These are phyloP conservation scores for Zygoascus bituminiphila DNA, from an alignment of 805 yeast species.

Conservation along the genomic window DNA sequence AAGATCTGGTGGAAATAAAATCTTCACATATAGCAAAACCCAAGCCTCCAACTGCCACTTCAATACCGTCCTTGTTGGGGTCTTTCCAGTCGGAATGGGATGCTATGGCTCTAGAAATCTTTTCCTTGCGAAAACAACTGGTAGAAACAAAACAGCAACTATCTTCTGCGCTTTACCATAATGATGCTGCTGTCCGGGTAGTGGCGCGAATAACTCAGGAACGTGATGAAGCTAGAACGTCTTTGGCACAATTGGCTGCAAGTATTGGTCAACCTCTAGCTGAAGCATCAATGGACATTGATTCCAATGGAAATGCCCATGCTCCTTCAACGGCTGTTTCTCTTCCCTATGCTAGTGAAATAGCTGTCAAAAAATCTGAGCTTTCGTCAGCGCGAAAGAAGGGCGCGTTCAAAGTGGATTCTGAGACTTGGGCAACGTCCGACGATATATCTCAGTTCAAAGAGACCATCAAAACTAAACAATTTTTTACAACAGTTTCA, in stretches of 20 bases:
- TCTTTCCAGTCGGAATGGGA: conserved; percentile 88
- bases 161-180: conserved; percentile 68
- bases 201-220: conserved; percentile 70
- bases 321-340: conserved; percentile 2
- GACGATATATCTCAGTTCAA: conserved; percentile 6
- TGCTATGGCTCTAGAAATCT: conserved; percentile 71
- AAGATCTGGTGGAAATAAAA: conserved; percentile 47
- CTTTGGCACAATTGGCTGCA: conserved; percentile 44
- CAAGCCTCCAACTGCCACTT: conserved; percentile 43
- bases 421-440: conserved; percentile 6
- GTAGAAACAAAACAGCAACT: conserved; percentile 60
- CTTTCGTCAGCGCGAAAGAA: conserved; percentile 12
- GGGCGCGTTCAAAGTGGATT: conserved; percentile 7
- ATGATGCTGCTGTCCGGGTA: conserved; percentile 86
- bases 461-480: conserved; percentile 14
- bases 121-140: conserved; percentile 65
- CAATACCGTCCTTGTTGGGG: conserved; percentile 71
- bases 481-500: conserved; percentile 13
- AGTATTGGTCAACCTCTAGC: conserved; percentile 14
- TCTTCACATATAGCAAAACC: conserved; percentile 28
- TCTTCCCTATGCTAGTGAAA: conserved; percentile 5
- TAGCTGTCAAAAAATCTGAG: conserved; percentile 7
- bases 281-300: conserved; percentile 2
- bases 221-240: conserved; percentile 62
- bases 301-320: conserved; percentile 1